phyloP scores from a whole-genome alignment of 805 yeast genomes.

The Suhomyces sp. region DNA sequence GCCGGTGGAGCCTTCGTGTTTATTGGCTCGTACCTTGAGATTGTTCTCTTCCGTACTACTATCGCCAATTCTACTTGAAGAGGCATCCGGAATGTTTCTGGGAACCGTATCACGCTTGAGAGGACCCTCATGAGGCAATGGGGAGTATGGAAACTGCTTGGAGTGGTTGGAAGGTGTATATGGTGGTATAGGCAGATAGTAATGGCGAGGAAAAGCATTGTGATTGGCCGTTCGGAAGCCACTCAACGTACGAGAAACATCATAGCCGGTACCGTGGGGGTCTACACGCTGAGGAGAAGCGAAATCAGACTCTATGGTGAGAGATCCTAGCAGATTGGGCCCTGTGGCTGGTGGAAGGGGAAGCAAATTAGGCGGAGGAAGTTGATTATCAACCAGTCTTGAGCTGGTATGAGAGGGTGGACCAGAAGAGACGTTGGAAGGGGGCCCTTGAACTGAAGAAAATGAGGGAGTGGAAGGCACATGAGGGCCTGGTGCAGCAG shows the following conservation, averaged over 20 bases:
- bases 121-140: neutral
- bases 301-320: neutral
- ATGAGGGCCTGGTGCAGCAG: too few relatives aligned
- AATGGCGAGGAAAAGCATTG: neutral
- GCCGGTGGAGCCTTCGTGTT: neutral
- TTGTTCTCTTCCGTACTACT: neutral
- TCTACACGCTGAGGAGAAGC: neutral
- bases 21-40: neutral
- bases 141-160: neutral
- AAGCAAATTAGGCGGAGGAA: neutral
- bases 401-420: neutral
- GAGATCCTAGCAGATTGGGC: neutral
- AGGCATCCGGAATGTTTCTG: neutral
- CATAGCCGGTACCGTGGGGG: neutral
- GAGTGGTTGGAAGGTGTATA: neutral
- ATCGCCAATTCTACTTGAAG: too few relatives aligned
- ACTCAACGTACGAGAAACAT: neutral
- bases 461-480: neutral
- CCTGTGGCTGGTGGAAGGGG: neutral
- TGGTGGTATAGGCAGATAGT: neutral
- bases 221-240: neutral
- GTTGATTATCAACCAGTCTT: neutral
- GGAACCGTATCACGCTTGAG: neutral
- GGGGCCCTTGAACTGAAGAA: neutral
- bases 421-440: neutral